These are phyloP conservation scores for Lepraria neglecta DNA, from an alignment of 495 filamentous ascomycete species.

Conservation along the genomic window DNA sequence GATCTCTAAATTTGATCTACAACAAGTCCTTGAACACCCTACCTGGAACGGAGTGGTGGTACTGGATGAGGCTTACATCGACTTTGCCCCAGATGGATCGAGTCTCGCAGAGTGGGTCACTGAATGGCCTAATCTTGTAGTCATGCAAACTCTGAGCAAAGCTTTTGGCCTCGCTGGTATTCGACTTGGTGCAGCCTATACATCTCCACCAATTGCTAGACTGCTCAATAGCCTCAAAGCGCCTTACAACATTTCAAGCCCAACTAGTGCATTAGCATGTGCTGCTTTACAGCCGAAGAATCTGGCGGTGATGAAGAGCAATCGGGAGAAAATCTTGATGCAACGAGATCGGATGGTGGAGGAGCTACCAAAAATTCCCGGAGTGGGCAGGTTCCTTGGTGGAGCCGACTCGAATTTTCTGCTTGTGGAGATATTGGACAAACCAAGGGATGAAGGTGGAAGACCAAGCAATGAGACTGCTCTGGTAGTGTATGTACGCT, in stretches of 20 bases:
- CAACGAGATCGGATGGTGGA: constrained; percentile 70
- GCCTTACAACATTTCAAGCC: constrained; percentile 87
- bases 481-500: constrained; percentile 66
- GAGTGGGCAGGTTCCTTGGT: constrained; percentile 75
- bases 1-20: constrained; percentile 69
- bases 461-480: constrained; percentile 72
- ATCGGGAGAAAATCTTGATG: constrained; percentile 58
- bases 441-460: constrained; percentile 48
- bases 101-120: constrained; percentile 88
- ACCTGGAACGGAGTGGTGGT: constrained; percentile 94
- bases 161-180: constrained; percentile 95
- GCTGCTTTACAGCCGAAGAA: constrained; percentile 61
- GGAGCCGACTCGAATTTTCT: constrained; percentile 82
- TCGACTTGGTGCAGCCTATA: constrained; percentile 65
- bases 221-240: constrained; percentile 89
- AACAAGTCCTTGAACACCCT: constrained; percentile 70
- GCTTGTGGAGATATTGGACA: constrained; percentile 77
- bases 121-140: constrained; percentile 93
- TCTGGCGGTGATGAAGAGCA: constrained; percentile 61
- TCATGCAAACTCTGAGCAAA: constrained; percentile 96
- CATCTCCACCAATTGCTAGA: constrained; percentile 59
- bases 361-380: constrained; percentile 67
- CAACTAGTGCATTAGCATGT: constrained; percentile 73
- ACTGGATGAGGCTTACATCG: constrained; percentile 94
- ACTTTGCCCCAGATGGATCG: constrained; percentile 75